A percentile compares a stretch with the other conserved stretches of the same genome.
phyloP scores from a whole-genome alignment of 768 basidiomycete genomes.

The Boletus fagicola region DNA sequence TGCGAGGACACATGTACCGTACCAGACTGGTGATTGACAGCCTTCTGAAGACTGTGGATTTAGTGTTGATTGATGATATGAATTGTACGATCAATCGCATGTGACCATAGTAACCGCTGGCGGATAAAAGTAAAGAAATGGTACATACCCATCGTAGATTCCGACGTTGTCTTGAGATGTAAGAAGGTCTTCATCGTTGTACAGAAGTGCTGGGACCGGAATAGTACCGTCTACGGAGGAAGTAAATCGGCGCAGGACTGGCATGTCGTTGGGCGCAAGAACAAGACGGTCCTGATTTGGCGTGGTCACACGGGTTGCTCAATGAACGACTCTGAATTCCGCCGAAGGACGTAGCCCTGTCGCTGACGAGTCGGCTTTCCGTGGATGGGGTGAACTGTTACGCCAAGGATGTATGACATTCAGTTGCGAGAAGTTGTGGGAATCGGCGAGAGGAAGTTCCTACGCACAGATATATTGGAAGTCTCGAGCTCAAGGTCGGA shows the following conservation, averaged over 20 bases:
- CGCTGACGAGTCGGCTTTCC: constrained; percentile 10
- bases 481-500: constrained; percentile 4
- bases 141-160: constrained; percentile 84
- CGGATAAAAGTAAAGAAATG: constrained; percentile 4
- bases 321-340: constrained; percentile 5
- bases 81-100: constrained; percentile 17
- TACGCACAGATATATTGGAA: constrained; percentile 14
- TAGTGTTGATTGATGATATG: constrained; percentile 31
- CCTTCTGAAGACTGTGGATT: constrained; percentile 70
- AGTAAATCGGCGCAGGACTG: constrained; percentile 52
- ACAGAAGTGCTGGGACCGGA: constrained; percentile 72
- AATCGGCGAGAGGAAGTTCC: constrained; percentile 4
- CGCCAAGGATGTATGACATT: constrained; percentile 2
- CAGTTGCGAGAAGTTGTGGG: constrained; percentile 3
- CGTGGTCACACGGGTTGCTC: not conserved
- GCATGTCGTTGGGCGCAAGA: constrained; percentile 37
- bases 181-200: constrained; percentile 75
- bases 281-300: constrained; percentile 5
- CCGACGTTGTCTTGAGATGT: constrained; percentile 78
- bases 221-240: constrained; percentile 69
- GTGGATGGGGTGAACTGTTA: not conserved
- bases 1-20: constrained; percentile 74
- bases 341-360: constrained; percentile 9
- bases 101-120: constrained; percentile 15
- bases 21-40: constrained; percentile 75